These are phyloP conservation scores for Aspergillus floridensis DNA, from an alignment of 2,329 filamentous ascomycete species.

Conservation along the genomic window DNA sequence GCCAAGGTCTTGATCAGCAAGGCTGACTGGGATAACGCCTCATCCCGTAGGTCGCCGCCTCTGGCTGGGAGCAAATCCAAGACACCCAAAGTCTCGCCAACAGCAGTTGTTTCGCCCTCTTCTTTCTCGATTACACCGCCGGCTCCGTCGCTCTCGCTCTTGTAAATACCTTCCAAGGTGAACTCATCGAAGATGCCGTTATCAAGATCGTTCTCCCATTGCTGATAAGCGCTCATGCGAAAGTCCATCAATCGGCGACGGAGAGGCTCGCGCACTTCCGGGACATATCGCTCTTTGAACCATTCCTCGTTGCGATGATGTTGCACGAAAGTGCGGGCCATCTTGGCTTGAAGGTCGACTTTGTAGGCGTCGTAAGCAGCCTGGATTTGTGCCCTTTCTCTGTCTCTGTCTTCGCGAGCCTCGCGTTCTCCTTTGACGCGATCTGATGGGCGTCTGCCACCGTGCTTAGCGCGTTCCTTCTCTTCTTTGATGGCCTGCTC, in stretches of 20 bases:
- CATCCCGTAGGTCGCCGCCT: slow-evolving; percentile 84
- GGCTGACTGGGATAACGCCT: slow-evolving; percentile 83
- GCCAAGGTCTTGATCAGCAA: slow-evolving; percentile 97
- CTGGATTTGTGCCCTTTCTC: slow-evolving; percentile 62
- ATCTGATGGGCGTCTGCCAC: slow-evolving; percentile 54
- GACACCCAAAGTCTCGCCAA: slow-evolving; percentile 88
- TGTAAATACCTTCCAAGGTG: slow-evolving; percentile 88
- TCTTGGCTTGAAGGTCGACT: slow-evolving; percentile 63
- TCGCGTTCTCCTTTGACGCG: slow-evolving; percentile 62
- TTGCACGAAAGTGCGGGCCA: slow-evolving; percentile 85
- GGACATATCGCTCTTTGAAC: slow-evolving; percentile 93
- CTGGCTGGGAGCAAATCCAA: slow-evolving; percentile 82
- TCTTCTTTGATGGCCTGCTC: slow-evolving; percentile 64
- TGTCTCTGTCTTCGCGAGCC: slow-evolving; percentile 60
- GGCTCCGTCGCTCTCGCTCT: slow-evolving; percentile 83
- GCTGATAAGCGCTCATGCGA: slow-evolving; percentile 72
- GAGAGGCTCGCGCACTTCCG: slow-evolving; percentile 74
- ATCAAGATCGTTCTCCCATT: slow-evolving; percentile 87
- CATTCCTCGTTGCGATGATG: slow-evolving; percentile 95
- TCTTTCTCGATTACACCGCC: slow-evolving; percentile 89
- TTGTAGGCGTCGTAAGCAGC: slow-evolving; percentile 65
- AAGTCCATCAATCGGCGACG: slow-evolving; percentile 74
- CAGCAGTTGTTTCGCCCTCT: slow-evolving; percentile 87
- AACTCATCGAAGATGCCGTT: slow-evolving; percentile 89
- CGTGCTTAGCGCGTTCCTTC: slow-evolving; percentile 60